A percentile compares a stretch with the other conserved stretches of the same genome.
Conservation (phyloP, 1,284 basidiomycete genomes). For the Boletus hoseneyae region DNA sequence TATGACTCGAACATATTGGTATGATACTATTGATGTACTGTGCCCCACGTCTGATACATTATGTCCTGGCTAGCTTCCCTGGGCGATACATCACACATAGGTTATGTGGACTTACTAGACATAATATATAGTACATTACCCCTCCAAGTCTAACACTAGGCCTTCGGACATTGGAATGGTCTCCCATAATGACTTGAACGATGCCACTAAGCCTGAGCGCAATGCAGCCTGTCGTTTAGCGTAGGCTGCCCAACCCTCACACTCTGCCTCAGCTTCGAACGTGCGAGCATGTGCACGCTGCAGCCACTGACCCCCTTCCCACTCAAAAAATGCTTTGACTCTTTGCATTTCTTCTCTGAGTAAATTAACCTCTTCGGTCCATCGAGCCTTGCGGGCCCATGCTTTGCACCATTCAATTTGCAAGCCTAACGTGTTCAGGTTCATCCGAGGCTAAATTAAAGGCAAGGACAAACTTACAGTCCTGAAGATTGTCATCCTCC, state of each 20-base stretch:
- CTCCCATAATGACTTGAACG: not conserved
- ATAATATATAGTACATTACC: too few relatives aligned
- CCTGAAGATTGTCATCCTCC: not conserved
- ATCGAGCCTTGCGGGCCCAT: not conserved
- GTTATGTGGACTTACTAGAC: too few relatives aligned
- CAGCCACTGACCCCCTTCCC: not conserved
- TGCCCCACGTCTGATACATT: too few relatives aligned
- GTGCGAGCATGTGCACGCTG: not conserved
- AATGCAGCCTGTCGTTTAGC: not conserved
- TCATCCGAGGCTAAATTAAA: too few relatives aligned
- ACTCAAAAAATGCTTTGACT: not conserved
- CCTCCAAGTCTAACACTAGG: too few relatives aligned
- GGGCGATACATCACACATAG: too few relatives aligned
- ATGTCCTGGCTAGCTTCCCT: too few relatives aligned
- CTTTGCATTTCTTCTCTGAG: not conserved
- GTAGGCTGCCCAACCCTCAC: not conserved
- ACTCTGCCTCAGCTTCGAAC: not conserved
- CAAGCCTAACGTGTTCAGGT: not conserved
- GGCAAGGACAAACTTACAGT: not conserved
- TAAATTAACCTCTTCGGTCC: not conserved
- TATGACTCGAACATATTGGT: too few relatives aligned
- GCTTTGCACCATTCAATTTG: not conserved
- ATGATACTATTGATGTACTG: too few relatives aligned
- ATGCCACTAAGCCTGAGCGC: not conserved
- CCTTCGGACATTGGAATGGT: too few relatives aligned